Evolutionary conservation across 1,284 basidiomycete species (phyloP).

Genomic region (Ustilago nuda): DNA sequence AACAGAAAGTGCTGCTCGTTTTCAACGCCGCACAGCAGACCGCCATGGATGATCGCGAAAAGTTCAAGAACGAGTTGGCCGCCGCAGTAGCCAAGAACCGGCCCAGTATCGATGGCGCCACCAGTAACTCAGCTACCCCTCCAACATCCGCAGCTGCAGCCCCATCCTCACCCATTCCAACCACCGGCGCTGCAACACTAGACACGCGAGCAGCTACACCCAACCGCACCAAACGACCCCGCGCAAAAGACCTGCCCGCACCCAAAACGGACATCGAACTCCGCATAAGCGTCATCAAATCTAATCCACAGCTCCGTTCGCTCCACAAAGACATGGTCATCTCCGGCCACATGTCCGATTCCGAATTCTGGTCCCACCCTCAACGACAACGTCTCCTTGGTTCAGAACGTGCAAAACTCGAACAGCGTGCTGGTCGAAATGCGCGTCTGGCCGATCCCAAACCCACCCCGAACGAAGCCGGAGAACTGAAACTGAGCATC

Average conservation of each 20-base stretch:
- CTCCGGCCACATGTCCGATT: conserved; percentile 54
- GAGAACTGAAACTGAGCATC: conserved; percentile 83
- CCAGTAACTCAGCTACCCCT: conserved; percentile 3
- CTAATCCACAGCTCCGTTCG: conserved; percentile 56
- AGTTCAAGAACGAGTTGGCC: conserved; percentile 57
- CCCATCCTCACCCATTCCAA: conserved; percentile 20
- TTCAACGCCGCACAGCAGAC: conserved; percentile 56
- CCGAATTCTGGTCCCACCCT: conserved; percentile 69
- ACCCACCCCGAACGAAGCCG: conserved; percentile 60
- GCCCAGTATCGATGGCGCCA: conserved; percentile 17
- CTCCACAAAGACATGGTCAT: conserved; percentile 66
- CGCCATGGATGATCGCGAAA: conserved; percentile 51
- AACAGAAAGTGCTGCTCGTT: conserved; percentile 46
- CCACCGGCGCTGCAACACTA: conserved; percentile 24
- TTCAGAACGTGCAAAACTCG: conserved; percentile 56
- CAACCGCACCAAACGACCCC: conserved; percentile 1
- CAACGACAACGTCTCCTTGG: conserved; percentile 60
- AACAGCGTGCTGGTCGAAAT: conserved; percentile 63
- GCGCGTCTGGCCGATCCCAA: conserved; percentile 66
- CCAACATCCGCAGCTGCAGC: conserved; percentile 9
- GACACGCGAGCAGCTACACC: conserved; percentile 21
- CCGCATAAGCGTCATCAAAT: conserved; percentile 59
- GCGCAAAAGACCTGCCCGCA: conserved; percentile 11
- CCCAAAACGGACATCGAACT: conserved; percentile 57
- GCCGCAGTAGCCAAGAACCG: conserved; percentile 44